Conservation (phyloP, 495 filamentous ascomycete species). For the Extremus antarcticus region DNA sequence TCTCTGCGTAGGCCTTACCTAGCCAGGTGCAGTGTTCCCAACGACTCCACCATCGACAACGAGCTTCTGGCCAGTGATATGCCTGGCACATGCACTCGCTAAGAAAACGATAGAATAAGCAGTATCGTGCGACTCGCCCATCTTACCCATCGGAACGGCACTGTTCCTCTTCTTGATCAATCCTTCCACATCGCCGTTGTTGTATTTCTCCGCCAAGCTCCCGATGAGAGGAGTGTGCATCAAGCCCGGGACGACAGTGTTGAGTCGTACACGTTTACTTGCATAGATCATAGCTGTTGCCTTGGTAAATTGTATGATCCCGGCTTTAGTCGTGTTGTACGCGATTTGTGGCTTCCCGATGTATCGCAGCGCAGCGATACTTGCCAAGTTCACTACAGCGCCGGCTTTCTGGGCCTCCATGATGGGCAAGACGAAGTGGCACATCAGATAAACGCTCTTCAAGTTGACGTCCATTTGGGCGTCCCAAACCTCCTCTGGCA, state of each 20-base stretch:
- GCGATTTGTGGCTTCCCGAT: conserved; percentile 42
- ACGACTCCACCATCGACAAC: neutral
- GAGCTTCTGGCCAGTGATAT: neutral
- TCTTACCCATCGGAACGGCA: neutral
- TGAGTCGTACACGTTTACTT: conserved; percentile 34
- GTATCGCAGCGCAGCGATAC: conserved; percentile 39
- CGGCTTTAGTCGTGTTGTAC: conserved; percentile 33
- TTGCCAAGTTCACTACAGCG: conserved; percentile 34
- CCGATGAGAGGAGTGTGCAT: conserved; percentile 36
- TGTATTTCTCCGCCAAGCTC: conserved; percentile 31
- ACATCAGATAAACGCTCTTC: conserved; percentile 34
- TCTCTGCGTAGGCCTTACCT: neutral
- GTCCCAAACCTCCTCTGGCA: conserved; percentile 40
- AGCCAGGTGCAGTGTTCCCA: neutral
- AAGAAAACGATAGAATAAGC: neutral
- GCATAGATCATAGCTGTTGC: conserved; percentile 40
- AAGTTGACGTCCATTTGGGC: conserved; percentile 40
- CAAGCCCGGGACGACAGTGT: conserved; percentile 41
- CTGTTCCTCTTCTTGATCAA: neutral
- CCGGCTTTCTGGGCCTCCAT: conserved; percentile 35
- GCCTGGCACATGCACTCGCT: neutral
- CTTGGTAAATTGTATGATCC: conserved; percentile 30
- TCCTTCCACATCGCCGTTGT: neutral
- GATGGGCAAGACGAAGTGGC: conserved; percentile 36
- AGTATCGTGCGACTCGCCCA: neutral